Base-by-base conservation (phyloP, 2,329 filamentous ascomycete species). In the Cytospora piceae region DNA sequence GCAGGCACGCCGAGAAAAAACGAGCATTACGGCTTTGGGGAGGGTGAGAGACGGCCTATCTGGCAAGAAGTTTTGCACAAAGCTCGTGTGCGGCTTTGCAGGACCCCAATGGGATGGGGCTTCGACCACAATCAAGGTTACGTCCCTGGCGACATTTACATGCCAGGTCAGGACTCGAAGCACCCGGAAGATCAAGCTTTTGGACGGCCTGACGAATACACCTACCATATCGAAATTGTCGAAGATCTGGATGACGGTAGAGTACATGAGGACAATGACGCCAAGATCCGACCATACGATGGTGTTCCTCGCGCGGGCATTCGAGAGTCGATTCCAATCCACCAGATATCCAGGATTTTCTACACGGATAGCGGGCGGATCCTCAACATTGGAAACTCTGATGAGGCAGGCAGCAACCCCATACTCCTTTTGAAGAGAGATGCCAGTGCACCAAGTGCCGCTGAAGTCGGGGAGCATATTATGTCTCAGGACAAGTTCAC, bases 51-150 rank as follows among this genome's bases (percentile, higher is more conserved):
- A 81, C 85, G 82, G 69, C 82, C 93, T 0, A 90, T 94, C 0
- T 98, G 95, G 95, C 95, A 98, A 74, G 94, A 99, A 75, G 93
- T 96, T 51, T 89, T 97, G 67, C 94, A 98, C 79, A 99, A 98
- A 76, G 92, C 93, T 22, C 87, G 89, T 49, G 87, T 97, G 15
- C 92, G 93, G 65, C 81, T 99, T 14, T 85, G 90, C 71, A 85
- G 94, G 57, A 85, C 91, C 0, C 90, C 88, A 0, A 77, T 90
- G 37, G 81, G 72, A 65, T 78, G 75, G 71, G 75, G 84, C 0
- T 84, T 86, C 68, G 77, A 82, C 67, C 71, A 76, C 27, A 37
- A 67, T 9, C 63, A 64, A 11, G 77, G 77, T 6, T 78, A 77
- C 59, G 66, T 67, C n/a, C 71, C 74, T 2, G 34, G 27, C n/a